Evolutionary conservation across 768 basidiomycete genomes (phyloP).

Genomic region (Tricholoma flavovirens): DNA sequence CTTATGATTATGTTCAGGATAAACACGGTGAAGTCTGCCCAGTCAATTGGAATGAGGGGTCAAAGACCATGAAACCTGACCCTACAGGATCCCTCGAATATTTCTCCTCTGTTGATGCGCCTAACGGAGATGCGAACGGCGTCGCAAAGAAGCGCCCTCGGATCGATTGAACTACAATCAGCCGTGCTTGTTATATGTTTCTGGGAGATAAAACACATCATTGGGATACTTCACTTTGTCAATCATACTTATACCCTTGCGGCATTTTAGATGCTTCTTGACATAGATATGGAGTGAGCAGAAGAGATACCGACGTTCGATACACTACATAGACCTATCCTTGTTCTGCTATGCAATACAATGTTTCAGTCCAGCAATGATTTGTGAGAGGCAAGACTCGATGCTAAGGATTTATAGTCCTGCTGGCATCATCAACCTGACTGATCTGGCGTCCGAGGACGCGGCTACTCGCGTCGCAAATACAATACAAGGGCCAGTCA

Average conservation of each 20-base stretch:
- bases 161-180: constrained; percentile 30
- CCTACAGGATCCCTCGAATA: constrained; percentile 71
- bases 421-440: too few relatives aligned
- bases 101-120: constrained; percentile 37
- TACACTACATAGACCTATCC: background rate
- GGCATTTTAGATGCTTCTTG: background rate
- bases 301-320: background rate
- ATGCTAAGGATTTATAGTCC: too few relatives aligned
- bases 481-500: too few relatives aligned
- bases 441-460: too few relatives aligned
- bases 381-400: too few relatives aligned
- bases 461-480: too few relatives aligned
- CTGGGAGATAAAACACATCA: background rate
- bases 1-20: constrained; percentile 42
- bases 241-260: background rate
- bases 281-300: background rate
- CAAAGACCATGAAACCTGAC: constrained; percentile 78
- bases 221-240: background rate
- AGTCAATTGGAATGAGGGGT: constrained; percentile 80
- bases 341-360: background rate
- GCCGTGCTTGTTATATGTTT: background rate
- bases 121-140: constrained; percentile 20
- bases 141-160: constrained; percentile 54
- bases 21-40: constrained; percentile 92
- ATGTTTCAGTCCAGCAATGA: too few relatives aligned